Conservation (phyloP, 164 flowering plant genomes). For the Hamamelis virginiana region DNA sequence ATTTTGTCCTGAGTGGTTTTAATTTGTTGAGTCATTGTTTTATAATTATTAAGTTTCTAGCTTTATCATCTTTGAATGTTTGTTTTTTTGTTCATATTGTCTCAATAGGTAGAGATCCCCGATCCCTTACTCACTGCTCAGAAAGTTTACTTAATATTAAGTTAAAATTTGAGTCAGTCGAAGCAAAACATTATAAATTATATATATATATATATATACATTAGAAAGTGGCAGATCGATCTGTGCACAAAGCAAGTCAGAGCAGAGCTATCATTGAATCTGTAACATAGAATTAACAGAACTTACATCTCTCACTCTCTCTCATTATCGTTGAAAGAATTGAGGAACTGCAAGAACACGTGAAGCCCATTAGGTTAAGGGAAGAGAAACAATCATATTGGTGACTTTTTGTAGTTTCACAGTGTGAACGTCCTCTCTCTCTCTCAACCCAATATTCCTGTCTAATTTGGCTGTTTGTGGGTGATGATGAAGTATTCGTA, state of each 20-base stretch:
- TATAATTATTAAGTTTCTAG: not conserved
- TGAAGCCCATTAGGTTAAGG: constrained; percentile 15
- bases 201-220: no score
- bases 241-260: not conserved
- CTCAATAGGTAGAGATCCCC: not conserved
- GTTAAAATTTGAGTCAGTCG: no score
- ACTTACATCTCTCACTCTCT: not conserved
- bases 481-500: no score
- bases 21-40: not conserved
- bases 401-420: not conserved
- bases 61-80: constrained; percentile 1
- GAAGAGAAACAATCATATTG: constrained; percentile 5
- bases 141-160: no score
- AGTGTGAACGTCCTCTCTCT: no score
- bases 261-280: constrained; percentile 7
- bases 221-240: not conserved
- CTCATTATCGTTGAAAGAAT: not conserved
- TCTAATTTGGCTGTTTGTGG: no score
- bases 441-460: no score
- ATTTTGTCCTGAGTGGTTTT: constrained; percentile 5
- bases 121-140: no score
- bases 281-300: constrained; percentile 6
- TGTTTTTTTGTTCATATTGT: constrained; percentile 6
- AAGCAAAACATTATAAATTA: no score
- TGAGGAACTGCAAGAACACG: constrained; percentile 11